phyloP scores from a whole-genome alignment of 2,329 filamentous ascomycete genomes.

The Diplodia scrobiculata region DNA sequence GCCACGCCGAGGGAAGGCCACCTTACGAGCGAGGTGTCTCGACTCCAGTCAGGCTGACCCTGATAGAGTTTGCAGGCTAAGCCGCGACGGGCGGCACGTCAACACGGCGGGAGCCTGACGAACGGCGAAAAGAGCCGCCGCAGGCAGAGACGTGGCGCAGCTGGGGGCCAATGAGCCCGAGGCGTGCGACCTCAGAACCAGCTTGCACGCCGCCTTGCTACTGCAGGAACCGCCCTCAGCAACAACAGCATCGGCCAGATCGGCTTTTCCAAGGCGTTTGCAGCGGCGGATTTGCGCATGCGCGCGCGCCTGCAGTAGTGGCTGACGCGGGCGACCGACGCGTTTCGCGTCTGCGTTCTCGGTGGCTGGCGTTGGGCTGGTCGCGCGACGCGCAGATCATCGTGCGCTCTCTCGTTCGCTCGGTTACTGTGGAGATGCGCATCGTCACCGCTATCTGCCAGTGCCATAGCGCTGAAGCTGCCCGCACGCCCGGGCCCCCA shows the following conservation, averaged over 20 bases:
- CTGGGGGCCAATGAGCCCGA: constrained; percentile 3
- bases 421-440: constrained; percentile 28
- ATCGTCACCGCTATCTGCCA: constrained; percentile 28
- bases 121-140: constrained; percentile 5
- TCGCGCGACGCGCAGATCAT: constrained; percentile 15
- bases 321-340: background rate
- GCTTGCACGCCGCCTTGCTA: background rate
- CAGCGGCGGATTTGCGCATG: background rate
- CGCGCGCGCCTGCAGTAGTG: background rate
- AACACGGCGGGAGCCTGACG: constrained; percentile 19
- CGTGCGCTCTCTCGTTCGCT: constrained; percentile 18
- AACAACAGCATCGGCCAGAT: background rate
- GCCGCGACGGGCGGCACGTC: constrained; percentile 1
- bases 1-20: background rate
- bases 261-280: background rate
- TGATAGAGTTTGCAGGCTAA: background rate
- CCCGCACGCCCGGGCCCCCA: constrained; percentile 12
- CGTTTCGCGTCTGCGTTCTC: constrained; percentile 5
- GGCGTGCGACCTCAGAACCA: background rate
- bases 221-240: constrained; percentile 17
- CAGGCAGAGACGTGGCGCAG: constrained; percentile 9
- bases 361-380: constrained; percentile 28
- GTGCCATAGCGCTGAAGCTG: constrained; percentile 6
- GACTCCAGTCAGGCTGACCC: constrained; percentile 11
- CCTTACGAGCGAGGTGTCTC: background rate